Evolutionary conservation across 768 basidiomycete species (phyloP).

Genomic region (Strobilomyces dryophilus): DNA sequence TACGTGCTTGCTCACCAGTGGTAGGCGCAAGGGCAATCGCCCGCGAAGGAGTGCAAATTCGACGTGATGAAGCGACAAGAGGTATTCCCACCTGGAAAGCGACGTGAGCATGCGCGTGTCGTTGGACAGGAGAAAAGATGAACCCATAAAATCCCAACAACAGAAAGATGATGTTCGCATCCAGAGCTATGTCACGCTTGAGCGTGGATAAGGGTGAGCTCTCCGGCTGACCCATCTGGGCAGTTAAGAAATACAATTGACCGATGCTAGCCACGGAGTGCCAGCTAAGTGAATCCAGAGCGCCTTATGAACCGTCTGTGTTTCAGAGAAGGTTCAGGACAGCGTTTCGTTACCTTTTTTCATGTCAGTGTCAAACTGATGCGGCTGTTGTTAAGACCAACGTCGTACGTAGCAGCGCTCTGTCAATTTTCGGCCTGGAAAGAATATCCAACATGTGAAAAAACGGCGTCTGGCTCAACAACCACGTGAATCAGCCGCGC

Average conservation of each 20-base stretch:
- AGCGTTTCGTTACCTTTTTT: too few relatives aligned
- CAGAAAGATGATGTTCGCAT: constrained; percentile 5
- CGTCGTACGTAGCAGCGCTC: too few relatives aligned
- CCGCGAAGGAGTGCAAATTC: constrained; percentile 16
- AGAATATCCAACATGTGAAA: too few relatives aligned
- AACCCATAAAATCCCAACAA: constrained; percentile 22
- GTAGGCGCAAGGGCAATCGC: constrained; percentile 12
- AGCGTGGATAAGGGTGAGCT: not conserved
- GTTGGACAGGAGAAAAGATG: not conserved
- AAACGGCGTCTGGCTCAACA: too few relatives aligned
- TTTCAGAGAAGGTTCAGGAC: constrained; percentile 9
- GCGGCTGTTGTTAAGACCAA: too few relatives aligned
- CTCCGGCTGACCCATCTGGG: constrained; percentile 4
- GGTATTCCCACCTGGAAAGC: constrained; percentile 20
- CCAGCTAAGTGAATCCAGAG: not conserved
- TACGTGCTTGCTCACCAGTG: constrained; percentile 15
- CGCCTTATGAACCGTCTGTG: not conserved
- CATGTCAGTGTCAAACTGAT: too few relatives aligned
- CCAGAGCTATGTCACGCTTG: not conserved
- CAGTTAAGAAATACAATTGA: too few relatives aligned
- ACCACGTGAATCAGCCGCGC: too few relatives aligned
- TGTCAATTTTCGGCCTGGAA: too few relatives aligned
- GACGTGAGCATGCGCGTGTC: not conserved
- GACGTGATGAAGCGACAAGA: constrained; percentile 8
- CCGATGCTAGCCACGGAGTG: not conserved